Evolutionary conservation across 495 filamentous ascomycete genomes (phyloP), one percentile per base, ranked within the genome.

Genomic region (Geoglossum glabrum): DNA sequence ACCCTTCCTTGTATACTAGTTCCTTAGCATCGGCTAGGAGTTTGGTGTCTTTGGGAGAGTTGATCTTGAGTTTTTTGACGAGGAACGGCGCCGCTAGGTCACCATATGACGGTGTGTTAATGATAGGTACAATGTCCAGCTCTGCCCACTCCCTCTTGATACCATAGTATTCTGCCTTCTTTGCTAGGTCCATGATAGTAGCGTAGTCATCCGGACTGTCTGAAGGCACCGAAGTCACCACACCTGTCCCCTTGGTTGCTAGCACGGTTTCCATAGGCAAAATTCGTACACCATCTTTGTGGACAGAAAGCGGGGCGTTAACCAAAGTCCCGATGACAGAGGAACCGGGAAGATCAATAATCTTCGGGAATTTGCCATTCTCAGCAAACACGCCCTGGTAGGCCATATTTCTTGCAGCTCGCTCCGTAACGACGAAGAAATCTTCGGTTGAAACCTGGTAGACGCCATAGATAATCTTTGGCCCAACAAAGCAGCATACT

Each of bases 121-220:
- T 95, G 61, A 98, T 83, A 46, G 90, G 86, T 54, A 81, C 59
- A 58, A 96, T 88, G 57, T 94, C 87, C 46, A 92, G 71, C 64
- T 92, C 82, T 3, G 82, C 90, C 92, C 92, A 98, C 66, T 97
- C 90, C 71, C 92, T 94, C 71, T 93, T 81, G 69, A 98, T 97
- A 52, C 82, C 82, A 68, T 98, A 96, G 72, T 85, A 96, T 2
- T 96, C 92, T n/a, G 90, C 77, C 75, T 98, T 97, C 76, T 96
- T 96, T 27, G 82, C 79, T 57, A 98, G 78, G 59, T 98, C 92
- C 34, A 75, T 75, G 45, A 93, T 73, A 19, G 87, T 98, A 57
- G 87, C 87, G 69, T 85, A 98, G 67, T 98, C 92, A 63, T 98
- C 90, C 1, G 92, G 92, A 61, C 86, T 92, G 71, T 98, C 90